Base-by-base conservation (phyloP, 495 filamentous ascomycete species). In the Tuber indicum region DNA sequence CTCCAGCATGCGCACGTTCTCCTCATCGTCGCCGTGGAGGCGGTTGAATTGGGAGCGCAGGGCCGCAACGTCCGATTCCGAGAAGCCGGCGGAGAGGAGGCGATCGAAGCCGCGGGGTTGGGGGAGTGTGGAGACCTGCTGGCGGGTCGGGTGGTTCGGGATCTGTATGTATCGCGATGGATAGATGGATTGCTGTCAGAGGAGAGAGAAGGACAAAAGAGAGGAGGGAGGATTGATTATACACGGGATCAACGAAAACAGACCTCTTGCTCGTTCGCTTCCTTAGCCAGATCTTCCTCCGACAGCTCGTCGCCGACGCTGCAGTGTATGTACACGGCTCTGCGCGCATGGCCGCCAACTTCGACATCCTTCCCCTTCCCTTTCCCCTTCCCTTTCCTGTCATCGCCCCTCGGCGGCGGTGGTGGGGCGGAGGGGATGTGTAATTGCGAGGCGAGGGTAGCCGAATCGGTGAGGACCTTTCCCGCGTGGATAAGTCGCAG, bases 401-500 rank as follows among this genome's bases (percentile, higher is more conserved):
- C 76, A 46, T 70, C 74, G 2, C 80, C 74, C 3, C 83, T 52
- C 6, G 83, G 49, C 44, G 82, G 84, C 0, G 87, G 86, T 0
- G 90, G 88, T 41, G 39, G 39, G n/a, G 58, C 26, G 1, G 87
- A 86, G 2, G 88, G 89, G 36, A 91, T 84, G 71, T 89, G 89
- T 19, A 97, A 86, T 17, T 91, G 91, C 36, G 86, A 78, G 32
- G 88, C 86, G 9, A 97, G 87, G 6, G 90, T 85, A n/a, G 87
- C 85, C 71, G 87, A 84, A 82, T 96, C 93, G 81, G 90, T 88
- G 58, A 98, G 89, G 81, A 95, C 91, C 78, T 92, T 93, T 76
- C 95, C 96, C 74, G 90, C 86, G 85, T 97, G 90, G 84, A 98
- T 97, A 75, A 98, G 90, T 74, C 94, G 92, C 21, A 98, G 89